Conservation (phyloP, 1,284 basidiomycete genomes). For the Chondrostereum purpureum region DNA sequence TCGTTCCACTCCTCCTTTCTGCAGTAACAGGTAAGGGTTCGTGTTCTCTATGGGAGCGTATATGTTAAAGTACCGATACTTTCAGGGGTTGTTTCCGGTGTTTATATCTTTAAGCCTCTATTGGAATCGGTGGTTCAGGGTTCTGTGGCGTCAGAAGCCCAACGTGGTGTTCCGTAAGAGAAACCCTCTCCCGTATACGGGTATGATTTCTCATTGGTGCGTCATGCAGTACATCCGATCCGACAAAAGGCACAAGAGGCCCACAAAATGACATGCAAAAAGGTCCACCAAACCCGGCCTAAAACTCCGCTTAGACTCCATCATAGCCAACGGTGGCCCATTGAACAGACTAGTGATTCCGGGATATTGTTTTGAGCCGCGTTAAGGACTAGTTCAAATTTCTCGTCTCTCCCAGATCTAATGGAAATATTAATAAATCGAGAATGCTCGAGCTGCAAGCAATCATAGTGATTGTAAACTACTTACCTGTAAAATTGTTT, state of each 20-base stretch:
- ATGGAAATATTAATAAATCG: slow-evolving; percentile 5
- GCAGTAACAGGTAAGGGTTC: background rate
- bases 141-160: background rate
- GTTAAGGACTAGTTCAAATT: slow-evolving; percentile 19
- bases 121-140: slow-evolving; percentile 14
- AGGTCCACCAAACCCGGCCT: too few species aligned
- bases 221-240: too few species aligned
- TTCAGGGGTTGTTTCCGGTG: slow-evolving; percentile 10
- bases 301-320: too few species aligned
- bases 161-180: background rate
- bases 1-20: background rate
- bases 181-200: background rate
- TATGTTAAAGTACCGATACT: background rate
- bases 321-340: too few species aligned
- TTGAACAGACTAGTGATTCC: too few species aligned
- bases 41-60: background rate
- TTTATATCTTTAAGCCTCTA: slow-evolving; percentile 28
- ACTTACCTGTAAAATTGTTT: slow-evolving; percentile 86
- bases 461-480: background rate
- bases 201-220: too few species aligned
- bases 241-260: too few species aligned
- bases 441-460: background rate
- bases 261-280: too few species aligned
- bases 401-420: slow-evolving; percentile 69
- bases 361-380: slow-evolving; percentile 22